Evolutionary conservation across 2,329 filamentous ascomycete species (phyloP), one percentile per base, ranked within the genome.

Genomic region (Botryotinia globosa): DNA sequence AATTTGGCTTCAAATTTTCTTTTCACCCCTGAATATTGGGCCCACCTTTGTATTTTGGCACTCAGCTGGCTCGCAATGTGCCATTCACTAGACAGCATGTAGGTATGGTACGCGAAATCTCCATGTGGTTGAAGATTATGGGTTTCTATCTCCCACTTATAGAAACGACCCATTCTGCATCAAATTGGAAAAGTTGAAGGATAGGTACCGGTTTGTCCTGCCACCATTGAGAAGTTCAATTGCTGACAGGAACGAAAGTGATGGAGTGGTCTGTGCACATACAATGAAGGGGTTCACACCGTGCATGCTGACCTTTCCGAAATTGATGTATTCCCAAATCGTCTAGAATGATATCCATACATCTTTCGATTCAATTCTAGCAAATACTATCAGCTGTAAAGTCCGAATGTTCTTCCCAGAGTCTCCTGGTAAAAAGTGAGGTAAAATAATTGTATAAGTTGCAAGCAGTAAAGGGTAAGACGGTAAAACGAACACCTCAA

Each of bases 61-160:
- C 48, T 68, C 65, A 58, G 48, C 65, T 42, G 65, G 34, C 18
- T 48, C n/a, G 65, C 65, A 22, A 37, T 34, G 25, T 68, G 54
- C 20, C 34, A 32, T 54, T 34, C n/a, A 32, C 65, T 68, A 68
- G 48, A 48, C 20, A 56, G 16, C 20, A 58, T 56, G 25, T 25
- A 58, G 65, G 10, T 18, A 58, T 58, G n/a, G 48, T 42, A 58
- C 48, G 34, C 48, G 65, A 68, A 32, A 18, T 42, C 25, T 34
- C 29, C 64, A 25, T n/a, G 20, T 29, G 14, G 20, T 54, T 18
- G 22, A 9, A 25, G 16, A 16, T 48, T 64, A 20, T 45, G 16
- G 18, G 6, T 16, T 16, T 29, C 29, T 39, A 20, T 44, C 37
- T 39, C 20, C 25, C 34, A 42, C 16, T 51, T 67, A 5, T 10